phyloP scores from a whole-genome alignment of 148 eudicot genomes.

The Dianthus caryophyllus region DNA sequence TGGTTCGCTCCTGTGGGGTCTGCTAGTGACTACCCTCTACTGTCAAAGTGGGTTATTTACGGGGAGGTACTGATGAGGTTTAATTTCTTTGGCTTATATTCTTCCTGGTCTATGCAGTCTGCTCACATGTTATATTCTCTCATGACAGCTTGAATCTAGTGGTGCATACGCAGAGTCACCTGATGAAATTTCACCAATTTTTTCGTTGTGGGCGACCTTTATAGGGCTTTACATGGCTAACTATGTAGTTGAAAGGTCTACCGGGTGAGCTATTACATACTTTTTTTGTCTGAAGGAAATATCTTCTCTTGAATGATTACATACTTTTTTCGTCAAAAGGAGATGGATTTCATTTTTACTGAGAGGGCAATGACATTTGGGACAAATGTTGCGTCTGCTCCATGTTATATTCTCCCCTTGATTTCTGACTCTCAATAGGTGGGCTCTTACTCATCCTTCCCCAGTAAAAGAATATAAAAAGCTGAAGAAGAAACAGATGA shows the following conservation, averaged over 20 bases:
- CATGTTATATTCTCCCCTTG: too few species aligned
- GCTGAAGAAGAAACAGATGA: conserved; percentile 64
- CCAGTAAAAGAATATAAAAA: conserved; percentile 66
- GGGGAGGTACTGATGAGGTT: too few species aligned
- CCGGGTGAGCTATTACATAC: conserved; percentile 60
- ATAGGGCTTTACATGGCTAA: conserved; percentile 97
- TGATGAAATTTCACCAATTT: conserved; percentile 93
- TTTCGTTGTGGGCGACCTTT: conserved; percentile 97
- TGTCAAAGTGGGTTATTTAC: conserved; percentile 97
- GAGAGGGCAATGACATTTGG: too few species aligned
- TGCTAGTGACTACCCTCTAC: conserved; percentile 93
- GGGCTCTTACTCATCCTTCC: conserved; percentile 99
- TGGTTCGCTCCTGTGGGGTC: conserved; percentile 99
- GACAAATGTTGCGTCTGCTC: too few species aligned
- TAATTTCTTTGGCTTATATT: background rate
- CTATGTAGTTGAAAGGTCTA: conserved; percentile 90
- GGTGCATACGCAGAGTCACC: conserved; percentile 84
- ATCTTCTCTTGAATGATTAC: background rate
- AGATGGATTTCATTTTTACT: conserved; percentile 17
- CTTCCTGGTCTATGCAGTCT: too few species aligned
- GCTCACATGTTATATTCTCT: conserved; percentile 17
- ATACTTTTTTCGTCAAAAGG: background rate
- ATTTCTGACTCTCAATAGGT: conserved; percentile 46
- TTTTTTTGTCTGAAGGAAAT: background rate
- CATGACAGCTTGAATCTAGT: conserved; percentile 67